phyloP scores from a whole-genome alignment of 2,329 filamentous ascomycete species.

The Epichloe baconii region DNA sequence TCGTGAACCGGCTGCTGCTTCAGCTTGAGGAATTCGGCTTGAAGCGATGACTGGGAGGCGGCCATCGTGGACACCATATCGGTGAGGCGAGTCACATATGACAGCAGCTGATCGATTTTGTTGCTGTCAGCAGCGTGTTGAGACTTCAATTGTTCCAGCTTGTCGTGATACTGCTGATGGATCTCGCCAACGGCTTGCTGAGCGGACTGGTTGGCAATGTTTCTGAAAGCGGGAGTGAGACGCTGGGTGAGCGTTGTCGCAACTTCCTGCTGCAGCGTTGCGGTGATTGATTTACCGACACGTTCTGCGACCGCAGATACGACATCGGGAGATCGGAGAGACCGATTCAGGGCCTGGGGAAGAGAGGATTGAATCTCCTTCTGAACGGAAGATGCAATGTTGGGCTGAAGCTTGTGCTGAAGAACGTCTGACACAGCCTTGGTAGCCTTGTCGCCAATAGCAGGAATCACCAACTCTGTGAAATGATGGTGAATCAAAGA shows the following conservation, averaged over 20 bases:
- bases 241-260: constrained; percentile 45
- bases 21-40: constrained; percentile 48
- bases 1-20: constrained; percentile 36
- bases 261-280: constrained; percentile 59
- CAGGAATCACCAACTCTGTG: constrained; percentile 60
- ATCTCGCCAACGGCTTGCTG: constrained; percentile 57
- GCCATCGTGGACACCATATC: constrained; percentile 60
- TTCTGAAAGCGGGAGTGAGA: constrained; percentile 53
- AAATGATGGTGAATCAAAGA: constrained; percentile 68
- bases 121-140: constrained; percentile 36
- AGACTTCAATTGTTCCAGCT: constrained; percentile 37
- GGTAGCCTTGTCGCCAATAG: constrained; percentile 53
- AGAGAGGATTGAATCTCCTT: constrained; percentile 61
- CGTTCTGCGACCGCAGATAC: constrained; percentile 57
- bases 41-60: constrained; percentile 53
- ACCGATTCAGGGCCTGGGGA: constrained; percentile 42
- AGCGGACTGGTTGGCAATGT: constrained; percentile 50
- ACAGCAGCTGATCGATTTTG: constrained; percentile 63
- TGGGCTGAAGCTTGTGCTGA: constrained; percentile 50
- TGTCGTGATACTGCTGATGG: constrained; percentile 45
- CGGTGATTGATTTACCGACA: constrained; percentile 51
- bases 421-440: constrained; percentile 61
- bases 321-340: constrained; percentile 59
- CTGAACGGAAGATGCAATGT: constrained; percentile 53
- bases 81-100: constrained; percentile 51